A percentile compares a stretch with the other conserved stretches of the same genome.
These are phyloP conservation scores for Paraphaeosphaeria minitans DNA, from an alignment of 2,329 filamentous ascomycete genomes.

Conservation along the genomic window DNA sequence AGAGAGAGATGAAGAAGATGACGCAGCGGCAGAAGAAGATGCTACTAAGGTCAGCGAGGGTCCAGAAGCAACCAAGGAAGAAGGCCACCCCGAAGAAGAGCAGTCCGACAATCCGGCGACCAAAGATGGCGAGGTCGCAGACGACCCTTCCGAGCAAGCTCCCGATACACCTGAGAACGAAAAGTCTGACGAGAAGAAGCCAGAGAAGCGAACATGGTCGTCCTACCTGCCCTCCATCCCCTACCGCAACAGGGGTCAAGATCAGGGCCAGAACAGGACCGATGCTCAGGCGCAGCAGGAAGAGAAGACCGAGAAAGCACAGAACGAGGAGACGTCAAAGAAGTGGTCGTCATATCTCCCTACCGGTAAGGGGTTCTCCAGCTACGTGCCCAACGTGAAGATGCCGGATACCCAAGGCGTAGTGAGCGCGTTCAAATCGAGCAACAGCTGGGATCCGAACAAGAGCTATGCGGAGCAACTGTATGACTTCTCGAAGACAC, in stretches of 20 bases:
- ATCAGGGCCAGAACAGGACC: conserved; percentile 18
- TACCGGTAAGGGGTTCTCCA: conserved; percentile 54
- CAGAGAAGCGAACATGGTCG: conserved; percentile 43
- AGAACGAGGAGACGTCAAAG: conserved; percentile 44
- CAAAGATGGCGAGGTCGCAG: conserved; percentile 15
- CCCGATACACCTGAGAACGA: conserved; percentile 33
- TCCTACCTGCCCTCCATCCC: conserved; percentile 49
- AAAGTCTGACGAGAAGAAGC: conserved; percentile 20
- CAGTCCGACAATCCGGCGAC: conserved; percentile 5
- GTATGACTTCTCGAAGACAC: conserved; percentile 57
- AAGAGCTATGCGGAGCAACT: conserved; percentile 57
- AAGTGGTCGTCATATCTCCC: conserved; percentile 56
- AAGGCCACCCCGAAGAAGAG: conserved; percentile 11
- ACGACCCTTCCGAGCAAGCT: conserved; percentile 39
- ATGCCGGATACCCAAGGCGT: conserved; percentile 47
- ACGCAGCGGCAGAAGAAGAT: conserved; percentile 14
- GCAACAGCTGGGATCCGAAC: conserved; percentile 52
- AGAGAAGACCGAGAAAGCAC: conserved; percentile 36
- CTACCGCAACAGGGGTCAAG: conserved; percentile 36
- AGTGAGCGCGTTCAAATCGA: conserved; percentile 52
- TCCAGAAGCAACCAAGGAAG: conserved; percentile 10
- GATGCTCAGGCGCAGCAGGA: conserved; percentile 29
- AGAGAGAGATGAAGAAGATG: conserved; percentile 28
- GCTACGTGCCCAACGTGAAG: conserved; percentile 51
- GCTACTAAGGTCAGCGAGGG: conserved; percentile 4